Conservation (phyloP, 176 grass and related monocot genomes). For the Calamus simplicifolius region DNA sequence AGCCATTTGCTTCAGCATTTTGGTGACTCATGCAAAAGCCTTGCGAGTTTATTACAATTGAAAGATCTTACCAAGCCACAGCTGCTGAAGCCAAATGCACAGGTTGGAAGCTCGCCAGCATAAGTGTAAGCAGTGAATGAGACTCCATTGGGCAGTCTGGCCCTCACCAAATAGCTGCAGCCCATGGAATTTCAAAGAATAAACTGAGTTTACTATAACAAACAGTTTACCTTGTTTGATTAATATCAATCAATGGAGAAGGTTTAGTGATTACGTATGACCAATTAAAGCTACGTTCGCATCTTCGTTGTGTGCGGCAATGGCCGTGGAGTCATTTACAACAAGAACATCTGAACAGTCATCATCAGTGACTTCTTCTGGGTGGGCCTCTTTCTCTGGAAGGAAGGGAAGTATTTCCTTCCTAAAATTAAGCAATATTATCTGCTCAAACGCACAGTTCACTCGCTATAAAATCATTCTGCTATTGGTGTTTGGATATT, state of each 20-base stretch:
- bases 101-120: constrained; percentile 80
- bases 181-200: not conserved
- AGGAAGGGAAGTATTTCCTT: constrained; percentile 87
- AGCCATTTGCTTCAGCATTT: too few relatives aligned
- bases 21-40: not conserved
- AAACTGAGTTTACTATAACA: too few relatives aligned
- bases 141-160: constrained; percentile 36
- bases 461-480: too few relatives aligned
- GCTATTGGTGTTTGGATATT: too few relatives aligned
- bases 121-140: constrained; percentile 79
- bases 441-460: constrained; percentile 19
- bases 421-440: constrained; percentile 66
- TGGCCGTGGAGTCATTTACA: constrained; percentile 46
- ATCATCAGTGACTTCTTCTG: constrained; percentile 22
- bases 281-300: constrained; percentile 47
- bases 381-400: not conserved
- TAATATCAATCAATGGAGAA: too few relatives aligned
- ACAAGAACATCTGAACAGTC: constrained; percentile 85
- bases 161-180: constrained; percentile 57
- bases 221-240: too few relatives aligned
- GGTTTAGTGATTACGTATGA: constrained; percentile 42
- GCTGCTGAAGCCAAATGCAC: constrained; percentile 93
- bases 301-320: constrained; percentile 84
- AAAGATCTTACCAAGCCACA: constrained; percentile 43
- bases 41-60: not conserved